phyloP scores from a whole-genome alignment of 108 stramenopile species.

The Tribonema minus region DNA sequence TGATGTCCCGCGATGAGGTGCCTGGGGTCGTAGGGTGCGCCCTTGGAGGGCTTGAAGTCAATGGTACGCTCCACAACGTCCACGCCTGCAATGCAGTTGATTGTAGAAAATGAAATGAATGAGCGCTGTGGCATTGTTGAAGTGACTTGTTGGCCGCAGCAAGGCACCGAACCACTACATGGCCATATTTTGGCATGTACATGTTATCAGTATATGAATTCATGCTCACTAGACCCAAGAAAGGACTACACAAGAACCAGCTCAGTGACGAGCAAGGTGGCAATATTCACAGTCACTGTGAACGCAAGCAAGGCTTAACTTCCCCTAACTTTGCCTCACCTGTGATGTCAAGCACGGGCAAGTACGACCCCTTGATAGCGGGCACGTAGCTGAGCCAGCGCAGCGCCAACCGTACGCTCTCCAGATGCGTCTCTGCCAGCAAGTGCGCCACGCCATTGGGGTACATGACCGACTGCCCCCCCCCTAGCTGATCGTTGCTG shows the following conservation, averaged over 20 bases:
- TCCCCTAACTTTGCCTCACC: too few species aligned
- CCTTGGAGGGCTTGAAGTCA: conserved; percentile 70
- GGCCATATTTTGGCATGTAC: too few species aligned
- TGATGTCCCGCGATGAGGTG: conserved; percentile 37
- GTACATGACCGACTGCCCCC: conserved; percentile 94
- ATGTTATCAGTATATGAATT: too few species aligned
- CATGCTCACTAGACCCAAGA: too few species aligned
- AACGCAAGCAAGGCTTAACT: too few species aligned
- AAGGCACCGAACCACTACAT: too few species aligned
- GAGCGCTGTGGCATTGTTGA: too few species aligned
- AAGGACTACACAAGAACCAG: too few species aligned
- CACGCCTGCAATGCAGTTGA: conserved; percentile 14
- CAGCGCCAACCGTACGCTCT: conserved; percentile 75
- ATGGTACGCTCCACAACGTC: conserved; percentile 85
- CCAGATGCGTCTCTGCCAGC: conserved; percentile 80
- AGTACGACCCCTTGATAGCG: conserved; percentile 63
- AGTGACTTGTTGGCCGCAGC: too few species aligned
- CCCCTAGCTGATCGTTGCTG: conserved; percentile 93
- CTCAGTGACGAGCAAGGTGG: too few species aligned
- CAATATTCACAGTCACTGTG: too few species aligned
- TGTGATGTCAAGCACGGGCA: conserved; percentile 79
- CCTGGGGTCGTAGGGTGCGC: conserved; percentile 85
- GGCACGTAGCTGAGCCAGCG: conserved; percentile 96
- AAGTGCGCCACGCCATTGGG: conserved; percentile 94
- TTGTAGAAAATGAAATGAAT: background rate